phyloP scores from a whole-genome alignment of 352 stramenopile species.

The Pythium myriotylum region DNA sequence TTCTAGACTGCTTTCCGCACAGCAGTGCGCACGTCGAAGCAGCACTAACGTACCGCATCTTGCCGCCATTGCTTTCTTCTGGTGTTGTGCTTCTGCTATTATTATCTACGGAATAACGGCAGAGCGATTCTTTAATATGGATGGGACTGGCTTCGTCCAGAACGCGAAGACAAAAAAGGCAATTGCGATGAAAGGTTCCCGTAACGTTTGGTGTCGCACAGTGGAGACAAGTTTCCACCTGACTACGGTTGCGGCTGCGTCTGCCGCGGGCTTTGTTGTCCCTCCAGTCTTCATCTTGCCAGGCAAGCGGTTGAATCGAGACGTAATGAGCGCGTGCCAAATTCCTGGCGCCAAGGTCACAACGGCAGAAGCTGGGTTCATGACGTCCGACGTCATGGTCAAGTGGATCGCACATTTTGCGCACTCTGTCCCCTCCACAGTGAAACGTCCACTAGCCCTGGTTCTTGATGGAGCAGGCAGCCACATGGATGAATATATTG shows the following conservation, averaged over 20 bases:
- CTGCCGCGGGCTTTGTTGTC: background rate
- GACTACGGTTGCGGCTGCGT: conserved; percentile 2
- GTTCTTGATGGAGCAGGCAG: conserved; percentile 12
- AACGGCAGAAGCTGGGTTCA: conserved; percentile 10
- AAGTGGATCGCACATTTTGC: conserved; percentile 14
- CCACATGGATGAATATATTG: conserved; percentile 11
- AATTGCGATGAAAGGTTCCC: conserved; percentile 9
- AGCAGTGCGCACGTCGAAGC: conserved; percentile 9
- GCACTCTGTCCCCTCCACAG: background rate
- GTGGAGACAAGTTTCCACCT: conserved; percentile 18
- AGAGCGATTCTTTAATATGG: conserved; percentile 15
- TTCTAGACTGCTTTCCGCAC: no score
- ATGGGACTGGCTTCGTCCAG: conserved; percentile 20
- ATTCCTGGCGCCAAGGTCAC: conserved; percentile 8
- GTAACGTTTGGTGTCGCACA: conserved; percentile 16
- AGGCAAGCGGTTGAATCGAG: conserved; percentile 16
- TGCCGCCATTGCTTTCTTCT: conserved; percentile 7
- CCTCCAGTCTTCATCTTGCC: conserved; percentile 17
- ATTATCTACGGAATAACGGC: conserved; percentile 3
- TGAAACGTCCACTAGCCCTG: conserved; percentile 8
- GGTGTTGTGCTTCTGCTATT: conserved; percentile 9
- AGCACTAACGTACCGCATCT: conserved; percentile 5
- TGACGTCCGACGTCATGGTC: conserved; percentile 6
- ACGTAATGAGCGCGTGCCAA: background rate
- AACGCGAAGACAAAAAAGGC: conserved; percentile 17